These are phyloP conservation scores for Coniochaeta pulveracea DNA, from an alignment of 2,329 filamentous ascomycete species.

Conservation along the genomic window DNA sequence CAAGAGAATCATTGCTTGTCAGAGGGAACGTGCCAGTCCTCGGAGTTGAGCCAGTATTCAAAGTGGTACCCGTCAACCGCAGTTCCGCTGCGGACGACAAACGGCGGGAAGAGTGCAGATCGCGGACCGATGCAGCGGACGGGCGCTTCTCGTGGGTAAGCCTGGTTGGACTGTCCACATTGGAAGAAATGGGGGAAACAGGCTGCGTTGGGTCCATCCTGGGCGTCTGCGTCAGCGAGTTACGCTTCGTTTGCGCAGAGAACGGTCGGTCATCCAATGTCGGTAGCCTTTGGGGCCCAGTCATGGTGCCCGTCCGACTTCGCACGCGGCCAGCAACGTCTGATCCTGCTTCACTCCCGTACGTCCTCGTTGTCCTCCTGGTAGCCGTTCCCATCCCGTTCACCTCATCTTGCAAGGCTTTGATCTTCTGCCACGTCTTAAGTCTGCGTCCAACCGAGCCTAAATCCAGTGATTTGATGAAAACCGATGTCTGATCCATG, in stretches of 20 bases:
- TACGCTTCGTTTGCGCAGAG: constrained; percentile 34
- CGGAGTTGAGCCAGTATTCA: constrained; percentile 22
- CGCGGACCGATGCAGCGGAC: constrained; percentile 72
- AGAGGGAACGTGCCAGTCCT: constrained; percentile 32
- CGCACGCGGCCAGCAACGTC: constrained; percentile 39
- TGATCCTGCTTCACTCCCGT: constrained; percentile 47
- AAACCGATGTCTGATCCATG: constrained; percentile 91
- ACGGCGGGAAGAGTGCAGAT: constrained; percentile 72
- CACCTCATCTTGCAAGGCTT: constrained; percentile 79
- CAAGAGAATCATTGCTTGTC: constrained; percentile 22
- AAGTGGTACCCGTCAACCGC: constrained; percentile 28
- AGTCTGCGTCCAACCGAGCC: constrained; percentile 81
- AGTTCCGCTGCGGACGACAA: constrained; percentile 85
- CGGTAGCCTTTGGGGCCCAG: constrained; percentile 30
- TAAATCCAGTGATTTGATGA: constrained; percentile 90
- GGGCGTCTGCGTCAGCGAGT: constrained; percentile 39
- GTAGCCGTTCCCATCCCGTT: constrained; percentile 35
- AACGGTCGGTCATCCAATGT: constrained; percentile 30
- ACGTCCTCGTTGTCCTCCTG: constrained; percentile 42
- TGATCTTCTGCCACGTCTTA: constrained; percentile 96
- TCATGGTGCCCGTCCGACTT: constrained; percentile 48
- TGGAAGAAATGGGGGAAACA: constrained; percentile 26
- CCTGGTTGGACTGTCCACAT: constrained; percentile 35
- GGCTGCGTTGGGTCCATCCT: constrained; percentile 31
- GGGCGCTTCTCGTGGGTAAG: constrained; percentile 46